Evolutionary conservation across 345 rosid genomes (phyloP).

Genomic region (Gossypium stocksii): DNA sequence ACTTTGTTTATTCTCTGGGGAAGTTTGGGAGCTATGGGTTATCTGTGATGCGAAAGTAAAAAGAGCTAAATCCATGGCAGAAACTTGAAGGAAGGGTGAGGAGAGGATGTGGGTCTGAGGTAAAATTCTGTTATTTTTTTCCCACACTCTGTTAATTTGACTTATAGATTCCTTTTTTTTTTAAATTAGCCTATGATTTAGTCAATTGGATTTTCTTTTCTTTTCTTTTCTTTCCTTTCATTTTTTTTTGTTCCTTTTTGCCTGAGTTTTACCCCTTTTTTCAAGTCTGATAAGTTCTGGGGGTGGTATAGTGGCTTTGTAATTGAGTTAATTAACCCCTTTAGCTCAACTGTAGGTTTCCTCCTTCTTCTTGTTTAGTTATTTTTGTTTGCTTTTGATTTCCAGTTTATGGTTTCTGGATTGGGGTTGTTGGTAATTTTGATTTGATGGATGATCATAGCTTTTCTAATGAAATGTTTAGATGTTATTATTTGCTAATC

Average conservation of each 20-base stretch:
- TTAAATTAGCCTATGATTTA: constrained; percentile 6
- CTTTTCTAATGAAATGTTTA: background rate
- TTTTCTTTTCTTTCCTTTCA: constrained; percentile 1
- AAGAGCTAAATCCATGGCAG: constrained; percentile 41
- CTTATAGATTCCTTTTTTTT: constrained; percentile 1
- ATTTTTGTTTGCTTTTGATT: background rate
- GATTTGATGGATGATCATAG: constrained; percentile 21
- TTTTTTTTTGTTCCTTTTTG: background rate
- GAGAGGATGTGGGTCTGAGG: constrained; percentile 83
- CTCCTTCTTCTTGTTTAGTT: background rate
- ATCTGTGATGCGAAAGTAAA: constrained; percentile 34
- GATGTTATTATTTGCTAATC: constrained; percentile 22
- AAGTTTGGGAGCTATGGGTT: constrained; percentile 26
- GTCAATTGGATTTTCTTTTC: constrained; percentile 24
- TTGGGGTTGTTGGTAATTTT: constrained; percentile 25
- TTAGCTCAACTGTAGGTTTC: constrained; percentile 16
- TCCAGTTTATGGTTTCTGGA: background rate
- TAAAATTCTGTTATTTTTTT: constrained; percentile 30
- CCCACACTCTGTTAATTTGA: constrained; percentile 20
- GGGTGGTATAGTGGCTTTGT: constrained; percentile 2
- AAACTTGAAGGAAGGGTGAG: constrained; percentile 41
- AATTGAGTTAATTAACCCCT: constrained; percentile 11
- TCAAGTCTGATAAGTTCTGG: constrained; percentile 13
- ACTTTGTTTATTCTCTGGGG: constrained; percentile 19
- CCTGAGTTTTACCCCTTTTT: background rate